Evolutionary conservation across 148 eudicot genomes (phyloP).

Genomic region (Oxyria digyna): DNA sequence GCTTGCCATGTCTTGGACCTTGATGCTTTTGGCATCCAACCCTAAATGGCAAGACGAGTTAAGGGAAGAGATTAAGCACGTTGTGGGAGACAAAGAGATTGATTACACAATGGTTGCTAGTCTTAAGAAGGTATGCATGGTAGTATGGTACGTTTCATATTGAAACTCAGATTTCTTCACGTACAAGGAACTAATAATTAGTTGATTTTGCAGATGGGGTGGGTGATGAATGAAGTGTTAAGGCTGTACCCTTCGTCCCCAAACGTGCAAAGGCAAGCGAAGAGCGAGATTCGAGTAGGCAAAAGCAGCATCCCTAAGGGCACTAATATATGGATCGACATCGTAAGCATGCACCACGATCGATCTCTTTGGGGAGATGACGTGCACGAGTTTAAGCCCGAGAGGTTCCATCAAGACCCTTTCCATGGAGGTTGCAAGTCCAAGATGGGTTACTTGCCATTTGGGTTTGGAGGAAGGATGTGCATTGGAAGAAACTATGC

Average conservation of each 20-base stretch:
- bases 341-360: constrained; percentile 82
- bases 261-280: constrained; percentile 64
- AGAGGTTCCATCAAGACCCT: constrained; percentile 43
- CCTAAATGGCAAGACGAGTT: constrained; percentile 7
- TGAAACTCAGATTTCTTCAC: no score
- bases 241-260: constrained; percentile 76
- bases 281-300: constrained; percentile 44
- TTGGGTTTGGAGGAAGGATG: constrained; percentile 95
- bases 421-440: constrained; percentile 58
- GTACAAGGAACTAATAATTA: neutral
- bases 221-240: constrained; percentile 82
- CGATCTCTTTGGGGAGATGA: constrained; percentile 58
- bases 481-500: constrained; percentile 67
- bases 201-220: constrained; percentile 57
- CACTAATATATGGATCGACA: constrained; percentile 80
- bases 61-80: constrained; percentile 5
- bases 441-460: constrained; percentile 84
- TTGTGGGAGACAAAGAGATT: constrained; percentile 6
- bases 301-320: constrained; percentile 41
- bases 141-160: neutral
- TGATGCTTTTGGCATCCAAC: constrained; percentile 6
- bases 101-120: neutral
- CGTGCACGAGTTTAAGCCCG: constrained; percentile 61
- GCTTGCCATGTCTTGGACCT: constrained; percentile 3
- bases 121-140: constrained; percentile 2